These are phyloP conservation scores for Lachancea sp. DNA, from an alignment of 805 yeast genomes.

Conservation along the genomic window DNA sequence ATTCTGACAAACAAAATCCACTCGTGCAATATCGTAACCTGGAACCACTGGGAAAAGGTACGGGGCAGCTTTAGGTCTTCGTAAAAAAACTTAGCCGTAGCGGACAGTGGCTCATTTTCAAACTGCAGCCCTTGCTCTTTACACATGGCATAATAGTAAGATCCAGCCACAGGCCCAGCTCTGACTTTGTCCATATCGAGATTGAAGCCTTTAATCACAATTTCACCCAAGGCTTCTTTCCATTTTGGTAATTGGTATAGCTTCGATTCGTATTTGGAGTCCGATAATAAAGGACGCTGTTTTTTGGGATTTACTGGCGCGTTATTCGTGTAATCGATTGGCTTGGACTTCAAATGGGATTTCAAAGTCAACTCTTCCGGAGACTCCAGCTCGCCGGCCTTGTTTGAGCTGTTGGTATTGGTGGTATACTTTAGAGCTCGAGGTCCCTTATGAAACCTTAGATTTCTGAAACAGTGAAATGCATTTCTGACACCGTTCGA, in stretches of 20 bases:
- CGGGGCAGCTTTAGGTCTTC: constrained; percentile 74
- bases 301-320: constrained; percentile 33
- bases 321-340: constrained; percentile 20
- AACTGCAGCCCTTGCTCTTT: constrained; percentile 75
- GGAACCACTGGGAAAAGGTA: constrained; percentile 95
- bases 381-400: constrained; percentile 13
- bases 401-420: background rate
- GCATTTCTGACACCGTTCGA: background rate
- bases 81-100: constrained; percentile 77
- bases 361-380: constrained; percentile 24
- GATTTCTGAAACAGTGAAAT: background rate
- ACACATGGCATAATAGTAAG: constrained; percentile 78
- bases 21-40: constrained; percentile 80
- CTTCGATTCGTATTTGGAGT: constrained; percentile 35
- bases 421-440: background rate
- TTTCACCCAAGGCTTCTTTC: constrained; percentile 58
- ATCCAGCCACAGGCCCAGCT: constrained; percentile 93
- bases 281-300: constrained; percentile 32
- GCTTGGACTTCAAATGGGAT: constrained; percentile 19
- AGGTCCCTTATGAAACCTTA: background rate
- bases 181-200: constrained; percentile 89
- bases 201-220: constrained; percentile 50
- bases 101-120: constrained; percentile 64
- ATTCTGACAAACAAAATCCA: constrained; percentile 93
- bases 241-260: constrained; percentile 41